These are phyloP conservation scores for Apiospora phragmitis DNA, from an alignment of 2,329 filamentous ascomycete genomes.

Conservation along the genomic window DNA sequence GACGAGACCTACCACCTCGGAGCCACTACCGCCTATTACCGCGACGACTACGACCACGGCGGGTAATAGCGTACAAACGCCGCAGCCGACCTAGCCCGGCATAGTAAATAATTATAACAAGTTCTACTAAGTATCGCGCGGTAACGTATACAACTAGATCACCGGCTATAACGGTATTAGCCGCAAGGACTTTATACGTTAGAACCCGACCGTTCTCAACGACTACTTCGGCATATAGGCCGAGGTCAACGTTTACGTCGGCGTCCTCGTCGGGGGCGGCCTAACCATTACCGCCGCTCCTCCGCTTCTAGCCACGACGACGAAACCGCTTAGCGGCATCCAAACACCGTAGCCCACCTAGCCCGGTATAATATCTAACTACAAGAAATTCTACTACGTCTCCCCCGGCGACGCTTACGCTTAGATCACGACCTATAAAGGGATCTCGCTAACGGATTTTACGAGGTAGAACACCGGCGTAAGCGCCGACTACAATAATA, in stretches of 20 bases:
- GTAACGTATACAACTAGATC: neutral
- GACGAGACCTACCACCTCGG: neutral
- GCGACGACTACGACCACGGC: neutral
- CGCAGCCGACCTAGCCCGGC: neutral
- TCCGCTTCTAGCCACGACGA: neutral
- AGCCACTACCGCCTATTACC: neutral
- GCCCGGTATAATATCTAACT: neutral
- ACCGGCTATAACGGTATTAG: neutral
- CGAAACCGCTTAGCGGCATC: neutral
- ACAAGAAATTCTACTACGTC: neutral
- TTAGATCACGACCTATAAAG: neutral
- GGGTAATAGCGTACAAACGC: neutral
- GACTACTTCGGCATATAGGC: conserved; percentile 5
- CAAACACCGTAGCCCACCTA: neutral
- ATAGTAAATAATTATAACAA: neutral
- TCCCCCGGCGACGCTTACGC: neutral
- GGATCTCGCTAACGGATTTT: neutral
- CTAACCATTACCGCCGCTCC: neutral
- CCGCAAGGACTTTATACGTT: neutral
- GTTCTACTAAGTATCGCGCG: neutral
- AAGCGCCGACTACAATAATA: neutral
- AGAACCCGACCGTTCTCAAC: neutral
- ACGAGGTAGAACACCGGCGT: neutral
- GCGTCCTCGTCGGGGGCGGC: neutral
- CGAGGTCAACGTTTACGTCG: neutral